Percentiles rank a stretch among this genome's conserved stretches.
Conservation (phyloP, 2,329 filamentous ascomycete species). For the Pyrenochaeta sp. region DNA sequence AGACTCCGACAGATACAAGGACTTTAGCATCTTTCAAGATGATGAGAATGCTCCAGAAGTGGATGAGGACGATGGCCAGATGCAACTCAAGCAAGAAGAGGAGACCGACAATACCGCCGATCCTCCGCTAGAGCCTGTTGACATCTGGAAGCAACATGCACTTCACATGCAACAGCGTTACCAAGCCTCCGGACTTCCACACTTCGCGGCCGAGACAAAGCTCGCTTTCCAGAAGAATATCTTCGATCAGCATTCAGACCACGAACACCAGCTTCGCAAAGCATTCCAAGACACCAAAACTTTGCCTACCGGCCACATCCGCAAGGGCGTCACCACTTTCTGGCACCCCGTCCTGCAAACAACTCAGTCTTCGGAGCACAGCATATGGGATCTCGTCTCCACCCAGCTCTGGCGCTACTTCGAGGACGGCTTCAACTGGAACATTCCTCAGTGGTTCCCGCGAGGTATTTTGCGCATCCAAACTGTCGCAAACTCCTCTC, state of each 20-base stretch:
- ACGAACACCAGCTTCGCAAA: slow-evolving; percentile 1
- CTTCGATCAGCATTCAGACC: neutral
- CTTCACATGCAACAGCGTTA: slow-evolving; percentile 5
- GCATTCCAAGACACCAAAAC: neutral
- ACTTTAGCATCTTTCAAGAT: neutral
- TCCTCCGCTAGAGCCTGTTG: neutral
- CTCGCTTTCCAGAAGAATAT: slow-evolving; percentile 7
- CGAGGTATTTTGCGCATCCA: slow-evolving; percentile 3
- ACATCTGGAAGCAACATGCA: neutral
- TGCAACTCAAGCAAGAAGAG: neutral
- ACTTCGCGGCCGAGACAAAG: slow-evolving; percentile 2
- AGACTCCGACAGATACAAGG: slow-evolving; percentile 1
- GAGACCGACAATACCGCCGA: neutral
- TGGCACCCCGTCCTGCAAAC: slow-evolving; percentile 2
- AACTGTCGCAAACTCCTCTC: neutral
- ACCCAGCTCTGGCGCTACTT: slow-evolving; percentile 1
- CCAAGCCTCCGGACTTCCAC: neutral
- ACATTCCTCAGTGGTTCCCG: slow-evolving; percentile 3
- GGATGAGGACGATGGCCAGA: neutral
- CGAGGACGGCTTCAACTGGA: neutral
- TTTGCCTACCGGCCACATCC: neutral
- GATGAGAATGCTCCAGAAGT: neutral
- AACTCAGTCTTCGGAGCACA: slow-evolving; percentile 4
- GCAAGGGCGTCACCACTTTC: neutral
- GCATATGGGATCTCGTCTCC: slow-evolving; percentile 3